Conservation (phyloP, 148 eudicot genomes). For the Hydrangea macrophylla region DNA sequence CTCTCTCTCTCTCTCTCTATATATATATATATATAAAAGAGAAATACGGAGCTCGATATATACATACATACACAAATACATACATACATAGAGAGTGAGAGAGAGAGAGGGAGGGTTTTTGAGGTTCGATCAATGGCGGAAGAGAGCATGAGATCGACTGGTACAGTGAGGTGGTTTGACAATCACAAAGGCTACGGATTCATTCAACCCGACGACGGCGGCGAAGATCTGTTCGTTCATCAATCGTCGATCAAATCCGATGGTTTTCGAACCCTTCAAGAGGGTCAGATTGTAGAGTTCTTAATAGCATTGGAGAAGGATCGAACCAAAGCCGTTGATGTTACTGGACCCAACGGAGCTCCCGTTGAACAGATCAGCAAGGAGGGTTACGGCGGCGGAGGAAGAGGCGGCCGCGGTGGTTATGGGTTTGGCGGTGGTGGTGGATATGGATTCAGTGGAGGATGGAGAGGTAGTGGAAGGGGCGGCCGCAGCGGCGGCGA, state of each 20-base stretch:
- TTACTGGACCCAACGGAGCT: conserved; percentile 46
- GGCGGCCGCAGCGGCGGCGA: conserved; percentile 12
- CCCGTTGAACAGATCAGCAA: conserved; percentile 12
- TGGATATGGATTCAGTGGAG: conserved; percentile 21
- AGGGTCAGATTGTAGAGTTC: conserved; percentile 47
- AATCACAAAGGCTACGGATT: conserved; percentile 59
- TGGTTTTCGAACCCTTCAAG: conserved; percentile 40
- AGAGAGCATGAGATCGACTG: conserved; percentile 13
- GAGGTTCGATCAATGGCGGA: conserved; percentile 24
- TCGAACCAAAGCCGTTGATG: conserved; percentile 44
- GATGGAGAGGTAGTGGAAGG: conserved; percentile 8
- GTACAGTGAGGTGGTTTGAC: conserved; percentile 36
- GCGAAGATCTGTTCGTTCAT: conserved; percentile 67
- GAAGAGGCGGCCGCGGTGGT: conserved; percentile 23
- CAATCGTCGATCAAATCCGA: conserved; percentile 47
- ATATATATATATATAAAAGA: too few species aligned
- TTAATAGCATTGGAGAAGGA: conserved; percentile 23
- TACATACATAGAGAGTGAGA: not conserved
- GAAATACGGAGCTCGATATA: not conserved
- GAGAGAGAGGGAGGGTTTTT: not conserved
- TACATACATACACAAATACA: not conserved
- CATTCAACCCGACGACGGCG: conserved; percentile 41
- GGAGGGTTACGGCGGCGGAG: conserved; percentile 22
- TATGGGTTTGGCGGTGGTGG: conserved; percentile 18
- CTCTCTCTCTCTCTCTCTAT: too few species aligned